Base-by-base conservation (phyloP, 2,329 filamentous ascomycete species). In the Talaromyces sp. region DNA sequence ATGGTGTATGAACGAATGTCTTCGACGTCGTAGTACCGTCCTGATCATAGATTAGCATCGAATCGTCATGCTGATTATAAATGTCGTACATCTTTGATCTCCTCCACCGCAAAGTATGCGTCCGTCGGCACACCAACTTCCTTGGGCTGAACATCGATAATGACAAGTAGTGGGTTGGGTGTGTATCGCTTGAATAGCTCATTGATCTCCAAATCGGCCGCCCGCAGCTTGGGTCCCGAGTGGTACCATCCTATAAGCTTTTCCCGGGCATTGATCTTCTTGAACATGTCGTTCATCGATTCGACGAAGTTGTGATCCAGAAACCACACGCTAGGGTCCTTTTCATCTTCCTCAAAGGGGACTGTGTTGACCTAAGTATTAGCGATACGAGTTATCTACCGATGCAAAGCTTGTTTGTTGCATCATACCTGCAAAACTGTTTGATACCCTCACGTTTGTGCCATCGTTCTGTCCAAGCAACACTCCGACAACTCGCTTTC, bases 201-300 rank as follows among this genome's bases (percentile, higher is more conserved):
- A 78, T 99, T 99, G 87, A 99, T 96, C 79, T 97, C 90, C 65
- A 99, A 80, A 81, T 99, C 94, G 46, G 94, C 97, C 57, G 92
- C 93, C 72, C 94, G 87, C 70, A 99, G 82, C 82, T 97, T 99
- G 39, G 94, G 94, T 41, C 94, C 94, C 19, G 94, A 96, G 78
- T 99, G 94, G 77, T 99, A 99, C 94, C 94, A 99, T 71, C 94
- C 94, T 82, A 99, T 95, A 74, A 99, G 84, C 85, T 97, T 97
- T 80, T 99, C 94, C 63, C 90, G 83, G 61, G 94, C 94, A 80
- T 99, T 99, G 82, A 99, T 92, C 80, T 97, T 97, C 82, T 99
- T 99, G 84, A 99, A 99, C 94, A 99, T 99, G 77, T 97, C 94
- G 79, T 94, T 96, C 94, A 99, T 99, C 67, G 88, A 90, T 78